Evolutionary conservation across 371 early-diverging fungal genomes (phyloP).

Genomic region (Chytridium lagenaria): DNA sequence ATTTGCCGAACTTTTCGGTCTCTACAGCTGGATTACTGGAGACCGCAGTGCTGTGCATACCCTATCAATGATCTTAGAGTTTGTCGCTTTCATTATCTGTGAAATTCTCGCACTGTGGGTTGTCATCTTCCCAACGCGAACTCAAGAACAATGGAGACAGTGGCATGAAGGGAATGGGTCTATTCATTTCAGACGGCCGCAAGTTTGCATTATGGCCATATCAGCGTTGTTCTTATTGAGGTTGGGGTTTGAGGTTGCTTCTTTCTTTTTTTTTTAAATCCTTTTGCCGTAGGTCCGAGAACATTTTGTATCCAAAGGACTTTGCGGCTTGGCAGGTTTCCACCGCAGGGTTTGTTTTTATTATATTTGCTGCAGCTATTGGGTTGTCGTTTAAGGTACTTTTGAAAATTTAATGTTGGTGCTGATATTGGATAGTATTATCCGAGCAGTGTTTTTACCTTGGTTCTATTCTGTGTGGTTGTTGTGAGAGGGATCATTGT

Average conservation of each 20-base stretch:
- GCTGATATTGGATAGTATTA: too few relatives aligned
- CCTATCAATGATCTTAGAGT: too few relatives aligned
- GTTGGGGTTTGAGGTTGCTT: too few relatives aligned
- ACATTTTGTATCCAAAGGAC: neutral
- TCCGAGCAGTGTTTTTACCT: neutral
- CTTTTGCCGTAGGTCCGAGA: neutral
- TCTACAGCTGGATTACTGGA: too few relatives aligned
- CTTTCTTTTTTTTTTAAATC: neutral
- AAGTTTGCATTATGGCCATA: too few relatives aligned
- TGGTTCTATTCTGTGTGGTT: neutral
- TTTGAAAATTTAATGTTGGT: neutral
- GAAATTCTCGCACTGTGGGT: neutral
- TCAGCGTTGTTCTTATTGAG: too few relatives aligned
- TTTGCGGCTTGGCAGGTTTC: neutral
- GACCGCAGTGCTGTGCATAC: too few relatives aligned
- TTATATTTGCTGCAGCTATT: neutral
- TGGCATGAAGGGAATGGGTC: too few relatives aligned
- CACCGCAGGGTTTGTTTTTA: neutral
- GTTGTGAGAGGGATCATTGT: neutral
- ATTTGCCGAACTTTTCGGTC: too few relatives aligned
- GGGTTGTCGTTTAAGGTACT: neutral
- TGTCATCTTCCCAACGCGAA: neutral
- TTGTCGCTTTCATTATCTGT: too few relatives aligned
- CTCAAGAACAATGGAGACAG: neutral
- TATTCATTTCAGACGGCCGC: too few relatives aligned